Evolutionary conservation across 192 early-diverging fungal genomes (phyloP).

Genomic region (Coemansia sp.): DNA sequence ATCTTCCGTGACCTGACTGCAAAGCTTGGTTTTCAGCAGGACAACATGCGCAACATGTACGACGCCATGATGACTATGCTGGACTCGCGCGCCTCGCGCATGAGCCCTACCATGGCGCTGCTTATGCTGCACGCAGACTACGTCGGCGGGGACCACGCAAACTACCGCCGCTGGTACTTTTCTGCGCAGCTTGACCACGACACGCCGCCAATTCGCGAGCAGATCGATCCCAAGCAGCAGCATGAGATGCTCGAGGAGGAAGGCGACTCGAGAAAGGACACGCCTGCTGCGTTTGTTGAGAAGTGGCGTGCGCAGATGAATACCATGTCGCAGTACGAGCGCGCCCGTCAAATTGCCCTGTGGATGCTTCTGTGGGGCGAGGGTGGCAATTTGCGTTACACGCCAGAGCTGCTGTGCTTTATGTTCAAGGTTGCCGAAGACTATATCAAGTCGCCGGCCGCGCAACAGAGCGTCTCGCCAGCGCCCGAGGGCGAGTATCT

Average conservation of each 20-base stretch:
- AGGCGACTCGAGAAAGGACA: constrained; percentile 36
- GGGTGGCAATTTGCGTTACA: constrained; percentile 71
- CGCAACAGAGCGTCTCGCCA: constrained; percentile 55
- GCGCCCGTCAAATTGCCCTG: constrained; percentile 69
- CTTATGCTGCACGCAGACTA: constrained; percentile 76
- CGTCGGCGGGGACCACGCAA: constrained; percentile 77
- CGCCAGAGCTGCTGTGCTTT: constrained; percentile 75
- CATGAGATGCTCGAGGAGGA: constrained; percentile 52
- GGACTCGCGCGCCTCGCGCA: constrained; percentile 74
- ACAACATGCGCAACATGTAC: constrained; percentile 74
- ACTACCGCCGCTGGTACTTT: constrained; percentile 85
- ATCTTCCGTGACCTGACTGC: constrained; percentile 65
- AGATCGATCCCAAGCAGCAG: constrained; percentile 55
- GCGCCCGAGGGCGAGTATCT: constrained; percentile 71
- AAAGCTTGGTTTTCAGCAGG: constrained; percentile 78
- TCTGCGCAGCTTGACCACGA: constrained; percentile 67
- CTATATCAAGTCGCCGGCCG: constrained; percentile 57
- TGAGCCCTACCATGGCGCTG: constrained; percentile 69
- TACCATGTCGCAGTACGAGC: constrained; percentile 67
- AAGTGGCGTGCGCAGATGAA: constrained; percentile 73
- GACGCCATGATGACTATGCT: constrained; percentile 78
- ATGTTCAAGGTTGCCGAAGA: constrained; percentile 70
- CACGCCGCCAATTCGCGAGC: constrained; percentile 53
- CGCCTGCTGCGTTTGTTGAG: constrained; percentile 57
- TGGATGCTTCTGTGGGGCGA: constrained; percentile 82